phyloP scores from a whole-genome alignment of 139 green algal species.

The Coelastrella sp. region DNA sequence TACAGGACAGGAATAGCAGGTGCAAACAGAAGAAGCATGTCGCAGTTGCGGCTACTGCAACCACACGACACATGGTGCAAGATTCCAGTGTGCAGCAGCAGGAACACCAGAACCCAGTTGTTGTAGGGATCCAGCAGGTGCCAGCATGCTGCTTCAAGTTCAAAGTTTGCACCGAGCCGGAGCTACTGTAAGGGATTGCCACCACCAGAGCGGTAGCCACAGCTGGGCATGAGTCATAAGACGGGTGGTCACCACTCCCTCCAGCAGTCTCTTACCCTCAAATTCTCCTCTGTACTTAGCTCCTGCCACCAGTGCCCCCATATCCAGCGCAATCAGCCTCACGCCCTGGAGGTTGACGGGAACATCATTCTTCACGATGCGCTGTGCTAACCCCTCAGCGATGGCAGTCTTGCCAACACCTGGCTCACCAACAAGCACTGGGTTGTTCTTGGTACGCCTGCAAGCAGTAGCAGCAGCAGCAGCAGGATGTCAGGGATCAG shows the following conservation, averaged over 20 bases:
- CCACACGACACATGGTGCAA: background rate
- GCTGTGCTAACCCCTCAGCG: slow-evolving; percentile 93
- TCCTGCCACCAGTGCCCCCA: slow-evolving; percentile 92
- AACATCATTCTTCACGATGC: slow-evolving; percentile 88
- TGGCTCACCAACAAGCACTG: slow-evolving; percentile 95
- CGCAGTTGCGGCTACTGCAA: background rate
- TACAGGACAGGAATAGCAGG: too few species aligned
- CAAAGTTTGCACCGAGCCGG: too few species aligned
- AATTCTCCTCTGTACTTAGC: slow-evolving; percentile 89
- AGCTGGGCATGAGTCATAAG: too few species aligned
- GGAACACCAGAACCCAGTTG: too few species aligned
- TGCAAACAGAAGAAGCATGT: too few species aligned
- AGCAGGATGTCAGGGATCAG: background rate
- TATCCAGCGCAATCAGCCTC: slow-evolving; percentile 91
- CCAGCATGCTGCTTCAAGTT: too few species aligned
- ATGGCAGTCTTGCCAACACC: slow-evolving; percentile 88
- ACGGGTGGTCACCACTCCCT: too few species aligned
- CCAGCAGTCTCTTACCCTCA: slow-evolving; percentile 48
- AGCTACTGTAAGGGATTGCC: too few species aligned
- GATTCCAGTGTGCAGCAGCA: too few species aligned
- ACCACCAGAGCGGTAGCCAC: too few species aligned
- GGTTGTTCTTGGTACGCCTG: slow-evolving; percentile 97
- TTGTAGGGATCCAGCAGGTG: too few species aligned
- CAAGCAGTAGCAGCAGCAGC: slow-evolving; percentile 26
- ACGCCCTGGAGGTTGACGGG: slow-evolving; percentile 73